Evolutionary conservation across 208 protist species (phyloP).

Genomic region (Wallacemonas rigidus): DNA sequence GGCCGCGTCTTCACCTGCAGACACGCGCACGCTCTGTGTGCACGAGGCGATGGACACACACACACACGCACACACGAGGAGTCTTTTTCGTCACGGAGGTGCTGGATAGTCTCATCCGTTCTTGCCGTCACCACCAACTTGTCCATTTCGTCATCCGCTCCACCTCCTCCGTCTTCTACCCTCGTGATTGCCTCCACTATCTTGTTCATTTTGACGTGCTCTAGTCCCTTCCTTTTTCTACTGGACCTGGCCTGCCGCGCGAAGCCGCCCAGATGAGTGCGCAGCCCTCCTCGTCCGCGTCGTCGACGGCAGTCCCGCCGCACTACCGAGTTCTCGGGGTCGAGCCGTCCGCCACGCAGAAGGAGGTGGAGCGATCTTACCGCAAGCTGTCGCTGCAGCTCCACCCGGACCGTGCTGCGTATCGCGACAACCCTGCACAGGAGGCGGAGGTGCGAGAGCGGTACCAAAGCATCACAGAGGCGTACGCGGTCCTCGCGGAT

Average conservation of each 20-base stretch:
- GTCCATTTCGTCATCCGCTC: too few relatives aligned
- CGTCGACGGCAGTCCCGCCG: constrained; percentile 19
- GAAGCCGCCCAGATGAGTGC: not conserved
- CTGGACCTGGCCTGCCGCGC: too few relatives aligned
- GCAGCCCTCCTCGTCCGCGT: not conserved
- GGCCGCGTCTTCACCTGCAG: too few relatives aligned
- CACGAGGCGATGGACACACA: too few relatives aligned
- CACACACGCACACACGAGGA: too few relatives aligned
- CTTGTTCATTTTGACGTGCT: not conserved
- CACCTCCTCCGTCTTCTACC: too few relatives aligned
- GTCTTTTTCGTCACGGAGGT: too few relatives aligned
- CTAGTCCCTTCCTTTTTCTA: not conserved
- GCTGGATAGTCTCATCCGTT: too few relatives aligned
- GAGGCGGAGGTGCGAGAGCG: constrained; percentile 38
- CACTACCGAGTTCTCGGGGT: constrained; percentile 80
- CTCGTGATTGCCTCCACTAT: not conserved
- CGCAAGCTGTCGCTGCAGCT: constrained; percentile 66
- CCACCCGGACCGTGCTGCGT: constrained; percentile 77
- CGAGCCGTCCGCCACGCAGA: constrained; percentile 38
- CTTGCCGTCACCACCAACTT: too few relatives aligned
- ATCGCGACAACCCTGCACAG: constrained; percentile 29
- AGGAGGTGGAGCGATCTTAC: constrained; percentile 64
- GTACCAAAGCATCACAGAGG: constrained; percentile 75
- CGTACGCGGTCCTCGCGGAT: constrained; percentile 77
- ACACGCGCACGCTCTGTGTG: too few relatives aligned